phyloP scores from a whole-genome alignment of 1,284 basidiomycete species.

The Megacollybia platyphylla region DNA sequence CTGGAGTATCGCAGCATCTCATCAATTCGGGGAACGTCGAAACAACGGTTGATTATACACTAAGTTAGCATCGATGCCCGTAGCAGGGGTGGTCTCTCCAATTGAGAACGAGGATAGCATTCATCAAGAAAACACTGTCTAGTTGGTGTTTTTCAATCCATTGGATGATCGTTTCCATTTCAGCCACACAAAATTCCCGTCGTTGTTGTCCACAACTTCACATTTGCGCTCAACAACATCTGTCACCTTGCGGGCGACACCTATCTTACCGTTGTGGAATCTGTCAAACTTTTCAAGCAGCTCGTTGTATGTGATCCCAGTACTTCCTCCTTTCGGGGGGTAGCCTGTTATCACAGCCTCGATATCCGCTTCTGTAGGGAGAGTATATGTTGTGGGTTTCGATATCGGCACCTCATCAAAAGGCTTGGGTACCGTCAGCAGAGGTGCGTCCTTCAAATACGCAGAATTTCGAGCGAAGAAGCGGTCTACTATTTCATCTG shows the following conservation, averaged over 20 bases:
- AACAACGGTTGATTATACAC: no score
- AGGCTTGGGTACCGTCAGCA: conserved; percentile 29
- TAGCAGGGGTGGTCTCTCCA: no score
- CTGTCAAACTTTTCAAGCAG: conserved; percentile 44
- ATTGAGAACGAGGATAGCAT: no score
- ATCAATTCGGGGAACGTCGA: no score
- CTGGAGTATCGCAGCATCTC: no score
- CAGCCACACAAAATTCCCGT: conserved; percentile 42
- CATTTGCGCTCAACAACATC: conserved; percentile 62
- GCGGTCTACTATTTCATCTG: conserved; percentile 36
- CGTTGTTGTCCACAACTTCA: conserved; percentile 38
- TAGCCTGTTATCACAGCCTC: conserved; percentile 44
- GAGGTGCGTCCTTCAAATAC: conserved; percentile 34
- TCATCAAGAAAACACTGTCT: no score
- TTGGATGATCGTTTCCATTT: conserved; percentile 33
- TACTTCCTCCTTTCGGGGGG: conserved; percentile 40
- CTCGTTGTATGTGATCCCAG: conserved; percentile 46
- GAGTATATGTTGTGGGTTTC: conserved; percentile 40
- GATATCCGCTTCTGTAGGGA: conserved; percentile 63
- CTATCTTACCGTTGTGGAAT: conserved; percentile 44
- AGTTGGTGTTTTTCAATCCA: background rate
- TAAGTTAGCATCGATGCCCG: no score
- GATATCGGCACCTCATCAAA: conserved; percentile 14
- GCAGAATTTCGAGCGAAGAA: conserved; percentile 47
- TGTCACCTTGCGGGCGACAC: conserved; percentile 59